Evolutionary conservation across 768 basidiomycete species (phyloP), one percentile per base, ranked within the genome.

Genomic region (Suillus alpinus): DNA sequence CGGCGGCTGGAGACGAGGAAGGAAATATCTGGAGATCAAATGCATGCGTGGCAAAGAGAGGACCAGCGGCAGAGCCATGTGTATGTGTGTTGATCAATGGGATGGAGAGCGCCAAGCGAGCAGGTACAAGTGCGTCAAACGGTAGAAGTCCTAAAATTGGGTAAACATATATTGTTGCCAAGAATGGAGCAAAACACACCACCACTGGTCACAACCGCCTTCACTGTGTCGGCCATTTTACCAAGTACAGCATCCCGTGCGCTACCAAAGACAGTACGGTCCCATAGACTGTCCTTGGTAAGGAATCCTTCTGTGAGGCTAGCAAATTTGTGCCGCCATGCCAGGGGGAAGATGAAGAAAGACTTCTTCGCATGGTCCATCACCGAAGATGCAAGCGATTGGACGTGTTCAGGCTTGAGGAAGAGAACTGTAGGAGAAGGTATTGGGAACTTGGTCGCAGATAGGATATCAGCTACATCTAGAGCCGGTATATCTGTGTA

Each of bases 371-470:
- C 87, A 63, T 78, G 76, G 49, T 77, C 75, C 23, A 83, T 72
- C 39, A 95, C 83, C 1, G 81, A 71, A 3, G 77, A 69, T 9
- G 85, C 79, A 50, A 92, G 69, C 8, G 79, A 75, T 31, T 78
- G 75, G 14, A 94, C 71, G 64, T 94, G 89, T 2, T 76, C 76
- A 2, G 91, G 84, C 37, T 81, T 83, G 62, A 87, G 66, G 78
- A 95, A 92, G n/a, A 92, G 68, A 32, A 95, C 75, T 0, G 94
- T 95, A 0, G 92, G 91, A 8, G 87, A 81, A 0, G 90, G 88
- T 36, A 88, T 84, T 26, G 84, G 82, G 62, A 84, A 83, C 49
- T 73, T 70, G 16, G 77, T 73, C 4, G 75, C 73, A 18, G 83
- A 80, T 23, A 79, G 68, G 9, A 85, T 67, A 66, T 89, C 88